A percentile compares a stretch with the other conserved stretches of the same genome.
Conservation (phyloP, 2,329 filamentous ascomycete genomes). For the Magnaporthiopsis rhizophila region DNA sequence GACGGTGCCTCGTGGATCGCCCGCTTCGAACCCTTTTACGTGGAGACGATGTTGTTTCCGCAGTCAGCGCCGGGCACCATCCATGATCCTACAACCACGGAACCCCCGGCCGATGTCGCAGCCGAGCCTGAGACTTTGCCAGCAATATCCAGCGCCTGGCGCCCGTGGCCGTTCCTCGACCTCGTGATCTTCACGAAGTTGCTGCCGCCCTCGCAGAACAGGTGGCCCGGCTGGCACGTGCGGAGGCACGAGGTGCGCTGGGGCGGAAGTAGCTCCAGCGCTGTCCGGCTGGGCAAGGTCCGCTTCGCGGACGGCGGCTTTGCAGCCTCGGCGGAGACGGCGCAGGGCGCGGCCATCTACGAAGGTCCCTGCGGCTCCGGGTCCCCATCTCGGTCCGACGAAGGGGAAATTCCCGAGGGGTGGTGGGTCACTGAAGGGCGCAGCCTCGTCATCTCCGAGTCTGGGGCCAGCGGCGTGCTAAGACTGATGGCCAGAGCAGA, state of each 20-base stretch:
- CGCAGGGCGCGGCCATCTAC: not conserved
- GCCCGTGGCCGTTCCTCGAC: constrained; percentile 12
- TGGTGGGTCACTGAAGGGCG: not conserved
- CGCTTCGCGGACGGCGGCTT: constrained; percentile 19
- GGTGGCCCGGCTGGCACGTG: constrained; percentile 30
- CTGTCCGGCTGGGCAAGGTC: constrained; percentile 4
- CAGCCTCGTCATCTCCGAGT: not conserved
- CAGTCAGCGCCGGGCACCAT: not conserved
- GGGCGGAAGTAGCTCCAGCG: constrained; percentile 4
- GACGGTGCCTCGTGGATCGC: constrained; percentile 14
- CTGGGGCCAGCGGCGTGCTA: not conserved
- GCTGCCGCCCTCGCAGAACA: constrained; percentile 21
- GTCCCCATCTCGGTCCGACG: not conserved
- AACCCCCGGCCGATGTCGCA: not conserved
- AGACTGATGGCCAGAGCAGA: too few species aligned
- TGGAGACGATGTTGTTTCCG: not conserved
- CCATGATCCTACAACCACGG: not conserved
- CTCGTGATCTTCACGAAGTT: constrained; percentile 27
- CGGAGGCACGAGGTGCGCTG: constrained; percentile 23
- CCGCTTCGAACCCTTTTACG: constrained; percentile 10
- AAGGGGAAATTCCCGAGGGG: not conserved
- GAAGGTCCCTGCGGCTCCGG: not conserved
- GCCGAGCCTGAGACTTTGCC: not conserved
- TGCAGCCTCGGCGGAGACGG: constrained; percentile 13
- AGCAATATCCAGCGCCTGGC: constrained; percentile 12